Evolutionary conservation across 192 early-diverging fungal genomes (phyloP).

Genomic region (Gryganskiella cystojenkinii): DNA sequence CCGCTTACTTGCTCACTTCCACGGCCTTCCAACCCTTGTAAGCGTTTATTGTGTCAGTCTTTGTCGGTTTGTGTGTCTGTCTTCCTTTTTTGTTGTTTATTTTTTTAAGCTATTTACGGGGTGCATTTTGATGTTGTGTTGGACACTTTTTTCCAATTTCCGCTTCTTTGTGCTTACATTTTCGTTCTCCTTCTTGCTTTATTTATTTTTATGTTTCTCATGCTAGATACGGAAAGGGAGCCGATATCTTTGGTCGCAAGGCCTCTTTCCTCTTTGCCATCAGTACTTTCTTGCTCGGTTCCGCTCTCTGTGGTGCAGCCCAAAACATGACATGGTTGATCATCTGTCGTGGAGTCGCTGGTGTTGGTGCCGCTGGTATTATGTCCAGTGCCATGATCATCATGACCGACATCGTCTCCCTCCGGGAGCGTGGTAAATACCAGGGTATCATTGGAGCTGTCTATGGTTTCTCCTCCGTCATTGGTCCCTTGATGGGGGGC

Average conservation of each 20-base stretch:
- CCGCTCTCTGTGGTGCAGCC: slow-evolving; percentile 68
- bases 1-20: slow-evolving; percentile 72
- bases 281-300: slow-evolving; percentile 69
- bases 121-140: too few species aligned
- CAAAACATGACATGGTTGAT: slow-evolving; percentile 63
- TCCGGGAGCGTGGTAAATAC: slow-evolving; percentile 62
- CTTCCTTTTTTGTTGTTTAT: not conserved
- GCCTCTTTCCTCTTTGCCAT: slow-evolving; percentile 52
- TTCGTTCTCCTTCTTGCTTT: too few species aligned
- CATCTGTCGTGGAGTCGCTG: slow-evolving; percentile 59
- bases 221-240: too few species aligned
- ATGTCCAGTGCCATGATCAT: slow-evolving; percentile 64
- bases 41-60: not conserved
- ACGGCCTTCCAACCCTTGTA: slow-evolving; percentile 77
- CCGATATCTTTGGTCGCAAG: slow-evolving; percentile 5
- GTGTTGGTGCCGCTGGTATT: slow-evolving; percentile 60
- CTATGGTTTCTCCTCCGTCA: slow-evolving; percentile 60
- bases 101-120: too few species aligned
- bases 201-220: too few species aligned
- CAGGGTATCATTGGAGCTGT: slow-evolving; percentile 58
- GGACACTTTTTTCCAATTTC: too few species aligned
- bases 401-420: slow-evolving; percentile 64
- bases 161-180: too few species aligned
- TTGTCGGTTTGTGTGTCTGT: not conserved
- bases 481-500: slow-evolving; percentile 70